phyloP scores from a whole-genome alignment of 169 alveolate species.

The Cryptosporidium ryanae region DNA sequence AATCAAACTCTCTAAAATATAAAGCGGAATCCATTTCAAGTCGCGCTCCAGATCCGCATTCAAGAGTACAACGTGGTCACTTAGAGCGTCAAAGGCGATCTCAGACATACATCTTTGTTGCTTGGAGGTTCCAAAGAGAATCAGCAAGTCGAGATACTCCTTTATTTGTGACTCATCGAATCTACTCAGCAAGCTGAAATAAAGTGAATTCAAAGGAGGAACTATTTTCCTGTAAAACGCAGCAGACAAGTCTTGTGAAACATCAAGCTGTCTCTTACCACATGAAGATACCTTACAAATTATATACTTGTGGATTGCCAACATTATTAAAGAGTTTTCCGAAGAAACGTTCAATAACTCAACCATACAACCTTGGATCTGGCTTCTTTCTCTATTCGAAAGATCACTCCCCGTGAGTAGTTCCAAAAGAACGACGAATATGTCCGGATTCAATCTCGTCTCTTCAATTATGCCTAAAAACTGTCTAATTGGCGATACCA shows the following conservation, averaged over 20 bases:
- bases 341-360: neutral
- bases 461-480: conserved; percentile 17
- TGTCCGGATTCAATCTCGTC: conserved; percentile 12
- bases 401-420: neutral
- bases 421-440: conserved; percentile 2
- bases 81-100: neutral
- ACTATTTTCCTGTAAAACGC: neutral
- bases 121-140: conserved; percentile 26
- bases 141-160: conserved; percentile 8
- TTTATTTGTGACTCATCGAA: conserved; percentile 15
- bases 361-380: conserved; percentile 31
- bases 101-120: neutral
- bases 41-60: neutral
- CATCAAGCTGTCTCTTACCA: conserved; percentile 14
- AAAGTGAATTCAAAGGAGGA: conserved; percentile 3
- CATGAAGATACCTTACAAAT: neutral
- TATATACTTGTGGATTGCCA: conserved; percentile 16
- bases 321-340: conserved; percentile 6
- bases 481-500: conserved; percentile 12
- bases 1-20: conserved; percentile 14
- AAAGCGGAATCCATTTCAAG: conserved; percentile 24
- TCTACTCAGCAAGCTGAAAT: neutral
- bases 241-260: neutral
- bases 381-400: conserved; percentile 3
- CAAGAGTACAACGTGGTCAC: neutral